Conservation (phyloP, 805 yeast species). For the Barnettozyma populi region DNA sequence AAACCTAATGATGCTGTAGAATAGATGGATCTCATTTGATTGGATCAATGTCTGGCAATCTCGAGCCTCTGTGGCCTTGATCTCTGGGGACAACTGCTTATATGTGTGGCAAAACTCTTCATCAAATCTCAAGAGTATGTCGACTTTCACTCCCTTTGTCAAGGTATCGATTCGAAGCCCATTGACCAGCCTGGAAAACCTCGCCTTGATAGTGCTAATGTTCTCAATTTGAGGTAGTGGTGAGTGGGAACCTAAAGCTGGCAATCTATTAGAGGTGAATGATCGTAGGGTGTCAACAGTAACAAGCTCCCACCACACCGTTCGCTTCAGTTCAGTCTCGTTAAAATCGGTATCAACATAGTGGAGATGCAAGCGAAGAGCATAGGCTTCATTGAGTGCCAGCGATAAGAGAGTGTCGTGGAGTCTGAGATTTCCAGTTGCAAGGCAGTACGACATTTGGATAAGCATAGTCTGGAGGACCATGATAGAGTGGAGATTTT, state of each 20-base stretch:
- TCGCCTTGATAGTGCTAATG: not conserved
- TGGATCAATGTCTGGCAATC: not conserved
- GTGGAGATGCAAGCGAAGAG: not conserved
- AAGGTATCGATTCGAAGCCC: not conserved
- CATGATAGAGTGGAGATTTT: not conserved
- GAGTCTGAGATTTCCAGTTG: not conserved
- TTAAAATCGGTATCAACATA: not conserved
- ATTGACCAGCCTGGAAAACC: not conserved
- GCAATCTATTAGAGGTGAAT: slow-evolving; percentile 1
- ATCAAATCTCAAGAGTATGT: not conserved
- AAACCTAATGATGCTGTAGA: not conserved
- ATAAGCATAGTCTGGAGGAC: not conserved
- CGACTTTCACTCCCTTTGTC: not conserved
- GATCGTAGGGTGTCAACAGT: slow-evolving; percentile 3
- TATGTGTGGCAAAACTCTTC: not conserved
- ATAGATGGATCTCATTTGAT: not conserved
- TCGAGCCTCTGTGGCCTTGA: not conserved
- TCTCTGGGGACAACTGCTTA: not conserved
- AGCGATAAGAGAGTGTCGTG: slow-evolving; percentile 1
- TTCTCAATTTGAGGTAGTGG: not conserved
- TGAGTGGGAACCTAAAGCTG: not conserved
- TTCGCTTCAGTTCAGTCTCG: slow-evolving; percentile 1
- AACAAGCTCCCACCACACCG: not conserved
- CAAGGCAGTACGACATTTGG: not conserved
- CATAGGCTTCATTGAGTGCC: not conserved